Evolutionary conservation across 164 flowering plant genomes (phyloP), one percentile per base, ranked within the genome.

Genomic region (Stephania cephalantha): DNA sequence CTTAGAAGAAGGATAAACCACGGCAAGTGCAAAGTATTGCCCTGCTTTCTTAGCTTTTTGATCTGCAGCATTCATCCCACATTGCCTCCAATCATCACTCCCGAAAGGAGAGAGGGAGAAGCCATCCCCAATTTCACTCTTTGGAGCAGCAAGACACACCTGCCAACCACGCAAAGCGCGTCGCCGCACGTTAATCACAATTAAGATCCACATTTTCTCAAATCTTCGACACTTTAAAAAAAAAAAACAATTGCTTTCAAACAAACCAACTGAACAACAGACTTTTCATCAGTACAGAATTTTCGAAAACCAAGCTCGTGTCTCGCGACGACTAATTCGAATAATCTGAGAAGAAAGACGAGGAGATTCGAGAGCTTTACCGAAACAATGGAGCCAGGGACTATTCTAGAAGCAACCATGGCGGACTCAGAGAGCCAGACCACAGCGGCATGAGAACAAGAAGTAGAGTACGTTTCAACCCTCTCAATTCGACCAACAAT

Each of bases 361-460:
- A 9, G 46, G 48, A 22, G 8, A 63, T 52, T 25, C 31, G 42
- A 9, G 44, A 9, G 69, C 64, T 65, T 74, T 91, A 93, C 99
- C 90, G 99, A 91, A n/a, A 93, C 97, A 20, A 82, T 72, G 50
- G 91, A 86, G 53, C 87, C 93, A 18, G 89, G 89, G 17, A 70
- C n/a, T 25, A 93, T 70, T 17, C 86, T 84, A 75, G 85, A 74
- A 46, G 93, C 68, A 66, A 82, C 79, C 90, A 95, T 86, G 45
- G 90, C 84, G 31, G 90, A 44, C 53, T 93, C 90, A 0, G 98
- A 89, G 6, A 95, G 85, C 94, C 97, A 95, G 74, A 95, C 77
- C 46, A 71, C 85, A 77, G 85, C 85, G 80, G 65, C 84, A 85
- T 81, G 81, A 12, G 79, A 48, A 11, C 77, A 48, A 11, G 65